These are phyloP conservation scores for Halteria grandinella DNA, from an alignment of 73 alveolate genomes.

Conservation along the genomic window DNA sequence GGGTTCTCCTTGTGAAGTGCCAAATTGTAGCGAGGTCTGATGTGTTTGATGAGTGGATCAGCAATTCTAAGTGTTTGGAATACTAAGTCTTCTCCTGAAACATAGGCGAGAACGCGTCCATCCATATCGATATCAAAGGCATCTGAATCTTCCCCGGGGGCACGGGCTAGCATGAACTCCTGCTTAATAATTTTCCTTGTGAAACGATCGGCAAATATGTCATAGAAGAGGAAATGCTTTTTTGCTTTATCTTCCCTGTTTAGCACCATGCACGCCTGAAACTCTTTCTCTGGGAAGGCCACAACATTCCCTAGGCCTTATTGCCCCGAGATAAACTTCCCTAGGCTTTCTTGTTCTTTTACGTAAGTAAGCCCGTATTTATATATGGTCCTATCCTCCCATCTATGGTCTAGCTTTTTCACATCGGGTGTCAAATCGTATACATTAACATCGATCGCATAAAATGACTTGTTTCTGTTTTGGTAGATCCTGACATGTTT, in stretches of 20 bases:
- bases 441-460: constrained; percentile 11
- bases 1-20: constrained; percentile 60
- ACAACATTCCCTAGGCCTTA: constrained; percentile 30
- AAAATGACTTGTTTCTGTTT: constrained; percentile 24
- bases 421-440: constrained; percentile 32
- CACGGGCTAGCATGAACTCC: neutral
- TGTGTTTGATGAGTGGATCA: constrained; percentile 26
- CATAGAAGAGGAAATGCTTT: constrained; percentile 55
- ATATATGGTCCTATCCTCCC: constrained; percentile 59
- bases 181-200: constrained; percentile 29
- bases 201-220: constrained; percentile 53
- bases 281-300: constrained; percentile 65
- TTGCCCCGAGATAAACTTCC: constrained; percentile 36
- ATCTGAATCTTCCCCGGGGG: constrained; percentile 29
- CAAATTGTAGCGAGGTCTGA: constrained; percentile 51
- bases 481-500: constrained; percentile 4
- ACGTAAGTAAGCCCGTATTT: constrained; percentile 64
- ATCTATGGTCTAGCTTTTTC: constrained; percentile 13
- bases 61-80: constrained; percentile 49
- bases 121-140: constrained; percentile 63
- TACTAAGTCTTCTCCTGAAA: constrained; percentile 34
- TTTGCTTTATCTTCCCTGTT: constrained; percentile 47
- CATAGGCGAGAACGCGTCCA: constrained; percentile 19
- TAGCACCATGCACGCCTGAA: constrained; percentile 36
- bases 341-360: constrained; percentile 51